phyloP scores from a whole-genome alignment of 345 rosid species.

The Lenwebbia sp. region DNA sequence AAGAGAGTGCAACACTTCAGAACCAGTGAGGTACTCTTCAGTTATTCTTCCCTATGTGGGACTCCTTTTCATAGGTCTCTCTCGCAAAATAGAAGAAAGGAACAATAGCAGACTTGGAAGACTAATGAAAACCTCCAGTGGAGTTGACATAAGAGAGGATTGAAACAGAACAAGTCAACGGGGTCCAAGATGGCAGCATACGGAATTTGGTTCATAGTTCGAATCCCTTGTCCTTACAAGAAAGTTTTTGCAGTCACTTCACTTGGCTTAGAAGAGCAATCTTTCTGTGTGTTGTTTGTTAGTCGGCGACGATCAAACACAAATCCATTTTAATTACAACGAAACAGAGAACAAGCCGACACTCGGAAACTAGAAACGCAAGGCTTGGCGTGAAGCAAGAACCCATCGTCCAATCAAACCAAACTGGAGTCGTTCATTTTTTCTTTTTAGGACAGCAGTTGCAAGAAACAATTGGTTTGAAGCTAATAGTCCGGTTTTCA shows the following conservation, averaged over 20 bases:
- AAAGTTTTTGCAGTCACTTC: neutral
- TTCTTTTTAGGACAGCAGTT: too few relatives aligned
- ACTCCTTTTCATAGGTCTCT: too few relatives aligned
- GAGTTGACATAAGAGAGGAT: neutral
- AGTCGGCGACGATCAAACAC: neutral
- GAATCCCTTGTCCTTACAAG: neutral
- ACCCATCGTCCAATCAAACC: too few relatives aligned
- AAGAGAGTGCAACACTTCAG: constrained; percentile 56
- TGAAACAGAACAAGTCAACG: neutral
- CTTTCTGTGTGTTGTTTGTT: neutral
- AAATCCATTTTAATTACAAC: neutral
- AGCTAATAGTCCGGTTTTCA: too few relatives aligned
- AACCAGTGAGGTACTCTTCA: constrained; percentile 36
- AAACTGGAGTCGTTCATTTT: too few relatives aligned
- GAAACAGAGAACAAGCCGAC: neutral
- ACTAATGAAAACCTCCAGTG: neutral
- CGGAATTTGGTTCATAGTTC: neutral
- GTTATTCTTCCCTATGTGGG: too few relatives aligned
- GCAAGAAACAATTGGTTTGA: too few relatives aligned
- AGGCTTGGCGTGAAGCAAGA: neutral
- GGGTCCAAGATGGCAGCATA: neutral
- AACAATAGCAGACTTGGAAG: too few relatives aligned
- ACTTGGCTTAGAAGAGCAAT: too few relatives aligned
- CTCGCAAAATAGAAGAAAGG: too few relatives aligned
- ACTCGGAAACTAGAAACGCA: neutral